Base-by-base conservation (phyloP, 2,329 filamentous ascomycete species). In the Microdochium nivale region DNA sequence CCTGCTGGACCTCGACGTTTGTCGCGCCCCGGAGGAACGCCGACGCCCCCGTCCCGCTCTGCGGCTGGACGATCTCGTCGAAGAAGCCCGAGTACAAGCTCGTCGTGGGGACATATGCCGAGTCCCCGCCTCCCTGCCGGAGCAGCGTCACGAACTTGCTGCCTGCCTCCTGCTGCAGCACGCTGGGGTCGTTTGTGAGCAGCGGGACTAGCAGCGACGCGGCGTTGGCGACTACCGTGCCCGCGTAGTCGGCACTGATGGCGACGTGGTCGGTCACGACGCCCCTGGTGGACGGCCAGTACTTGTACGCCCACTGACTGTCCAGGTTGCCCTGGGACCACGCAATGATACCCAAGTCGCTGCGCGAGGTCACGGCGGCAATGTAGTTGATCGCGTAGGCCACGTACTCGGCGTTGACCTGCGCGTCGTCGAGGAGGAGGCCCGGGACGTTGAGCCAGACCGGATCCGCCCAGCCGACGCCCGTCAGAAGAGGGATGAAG, bases 351-450 rank as follows among this genome's bases (percentile, higher is more conserved):
- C 67, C 65, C 7, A 77, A 64, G 21, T 72, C 67, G 16, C 60
- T 55, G 23, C 65, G 60, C 46, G 58, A 54, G 44, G 66, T 69
- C 54, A 77, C 62, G 32, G 62, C 66, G 25, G 67, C 62, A 52
- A 81, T 69, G 63, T 81, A 82, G 64, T 81, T 78, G 54, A 81
- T 75, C 4, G 78, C 77, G 60, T 83, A 81, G 2, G 77, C 76
- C 37, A 79, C 71, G 56, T 77, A 80, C 60, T 82, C 78, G 3
- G 75, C 64, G 56, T 76, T 81, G 25, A 65, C 55, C 56, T 81
- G 78, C 0, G 68, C 70, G 52, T 83, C 77, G 23, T 56, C 63
- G 10, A 79, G 65, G 35, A 75, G 67, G 37, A 67, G 65, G 1
- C 64, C 63, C 0, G 79, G 77, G 14, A 82, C 68, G 57, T 82